phyloP scores from a whole-genome alignment of 495 filamentous ascomycete species.

The Venustampulla echinocandica region DNA sequence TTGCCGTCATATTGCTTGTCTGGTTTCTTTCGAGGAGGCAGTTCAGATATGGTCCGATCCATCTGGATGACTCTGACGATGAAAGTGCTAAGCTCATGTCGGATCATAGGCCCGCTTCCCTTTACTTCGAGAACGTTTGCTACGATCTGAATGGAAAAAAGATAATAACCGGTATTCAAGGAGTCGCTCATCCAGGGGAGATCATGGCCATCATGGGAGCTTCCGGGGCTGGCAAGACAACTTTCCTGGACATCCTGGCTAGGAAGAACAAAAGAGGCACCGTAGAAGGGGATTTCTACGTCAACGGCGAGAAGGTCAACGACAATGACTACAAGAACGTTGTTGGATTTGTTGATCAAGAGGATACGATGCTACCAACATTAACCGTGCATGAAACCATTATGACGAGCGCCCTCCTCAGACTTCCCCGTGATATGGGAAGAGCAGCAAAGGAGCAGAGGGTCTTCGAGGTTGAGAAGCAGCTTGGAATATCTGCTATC shows the following conservation, averaged over 20 bases:
- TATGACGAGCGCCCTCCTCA: constrained; percentile 81
- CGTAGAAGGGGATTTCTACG: constrained; percentile 74
- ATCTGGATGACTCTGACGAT: constrained; percentile 84
- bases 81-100: constrained; percentile 76
- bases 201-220: constrained; percentile 97
- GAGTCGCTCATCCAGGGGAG: constrained; percentile 80
- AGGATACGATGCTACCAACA: constrained; percentile 95
- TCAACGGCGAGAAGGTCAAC: constrained; percentile 84
- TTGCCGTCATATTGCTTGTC: constrained; percentile 68
- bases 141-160: constrained; percentile 81
- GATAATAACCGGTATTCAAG: constrained; percentile 73
- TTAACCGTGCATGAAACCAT: constrained; percentile 98
- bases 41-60: constrained; percentile 61
- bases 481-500: constrained; percentile 88
- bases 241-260: constrained; percentile 92
- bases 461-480: constrained; percentile 87
- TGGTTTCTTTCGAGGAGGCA: constrained; percentile 85
- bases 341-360: constrained; percentile 95
- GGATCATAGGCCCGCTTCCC: constrained; percentile 81
- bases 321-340: constrained; percentile 85
- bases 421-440: constrained; percentile 86
- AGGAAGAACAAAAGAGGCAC: constrained; percentile 92
- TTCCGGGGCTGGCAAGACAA: constrained; percentile 94
- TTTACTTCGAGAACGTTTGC: constrained; percentile 82
- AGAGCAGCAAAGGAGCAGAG: constrained; percentile 74